phyloP scores from a whole-genome alignment of 495 filamentous ascomycete species.

The Talaromyces wortmannii region DNA sequence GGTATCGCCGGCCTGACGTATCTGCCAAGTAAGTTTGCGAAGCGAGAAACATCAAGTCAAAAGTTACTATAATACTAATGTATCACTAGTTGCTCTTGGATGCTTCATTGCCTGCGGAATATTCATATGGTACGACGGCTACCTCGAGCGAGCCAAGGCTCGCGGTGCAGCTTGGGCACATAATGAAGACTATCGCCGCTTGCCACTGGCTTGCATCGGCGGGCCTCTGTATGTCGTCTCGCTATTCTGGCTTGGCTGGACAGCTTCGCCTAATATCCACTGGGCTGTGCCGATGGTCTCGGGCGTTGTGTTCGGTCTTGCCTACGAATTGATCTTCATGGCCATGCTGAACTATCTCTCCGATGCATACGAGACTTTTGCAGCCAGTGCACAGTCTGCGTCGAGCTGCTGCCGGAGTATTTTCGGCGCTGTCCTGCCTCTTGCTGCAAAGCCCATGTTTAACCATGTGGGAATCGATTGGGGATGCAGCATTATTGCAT shows the following conservation, averaged over 20 bases:
- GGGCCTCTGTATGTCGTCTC: slow-evolving; percentile 31
- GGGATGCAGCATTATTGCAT: slow-evolving; percentile 35
- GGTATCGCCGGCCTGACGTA: slow-evolving; percentile 26
- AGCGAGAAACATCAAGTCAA: background rate
- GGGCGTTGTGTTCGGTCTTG: slow-evolving; percentile 31
- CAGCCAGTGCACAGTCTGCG: slow-evolving; percentile 35
- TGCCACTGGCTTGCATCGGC: slow-evolving; percentile 33
- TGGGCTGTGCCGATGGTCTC: slow-evolving; percentile 33
- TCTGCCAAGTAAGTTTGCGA: slow-evolving; percentile 22
- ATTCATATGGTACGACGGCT: slow-evolving; percentile 34
- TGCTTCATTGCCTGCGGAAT: slow-evolving; percentile 21
- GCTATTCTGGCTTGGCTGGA: slow-evolving; percentile 35
- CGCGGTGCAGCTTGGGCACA: slow-evolving; percentile 26
- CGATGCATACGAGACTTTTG: slow-evolving; percentile 36
- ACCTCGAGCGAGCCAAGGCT: slow-evolving; percentile 24
- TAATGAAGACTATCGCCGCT: slow-evolving; percentile 31
- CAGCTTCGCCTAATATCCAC: slow-evolving; percentile 24
- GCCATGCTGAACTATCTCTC: slow-evolving; percentile 40
- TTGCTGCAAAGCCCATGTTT: slow-evolving; percentile 35
- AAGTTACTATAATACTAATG: background rate
- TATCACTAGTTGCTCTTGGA: slow-evolving; percentile 21
- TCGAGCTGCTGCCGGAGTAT: slow-evolving; percentile 31
- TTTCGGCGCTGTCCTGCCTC: slow-evolving; percentile 32
- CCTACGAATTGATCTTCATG: slow-evolving; percentile 38
- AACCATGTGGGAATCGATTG: slow-evolving; percentile 30